Conservation (phyloP, 2,329 filamentous ascomycete species). For the Colletotrichum camelliae region DNA sequence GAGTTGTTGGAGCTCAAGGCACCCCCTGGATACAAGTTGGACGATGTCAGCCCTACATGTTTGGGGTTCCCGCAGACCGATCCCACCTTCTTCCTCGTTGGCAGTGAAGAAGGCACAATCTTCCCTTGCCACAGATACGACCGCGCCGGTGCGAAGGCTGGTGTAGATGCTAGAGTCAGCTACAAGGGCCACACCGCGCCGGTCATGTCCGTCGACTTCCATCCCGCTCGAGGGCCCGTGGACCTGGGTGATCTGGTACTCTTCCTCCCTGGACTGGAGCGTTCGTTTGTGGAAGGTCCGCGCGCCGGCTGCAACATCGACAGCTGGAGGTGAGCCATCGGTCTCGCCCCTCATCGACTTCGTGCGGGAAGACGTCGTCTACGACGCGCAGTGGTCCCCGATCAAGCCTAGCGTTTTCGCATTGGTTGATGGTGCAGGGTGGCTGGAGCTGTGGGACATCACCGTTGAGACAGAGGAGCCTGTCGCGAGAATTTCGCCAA, state of each 20-base stretch:
- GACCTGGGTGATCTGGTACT: slow-evolving; percentile 94
- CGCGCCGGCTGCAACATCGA: slow-evolving; percentile 75
- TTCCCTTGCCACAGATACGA: slow-evolving; percentile 98
- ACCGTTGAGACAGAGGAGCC: slow-evolving; percentile 93
- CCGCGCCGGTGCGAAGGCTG: slow-evolving; percentile 94
- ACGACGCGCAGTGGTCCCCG: slow-evolving; percentile 95
- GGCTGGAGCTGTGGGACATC: slow-evolving; percentile 94
- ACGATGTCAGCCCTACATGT: slow-evolving; percentile 93
- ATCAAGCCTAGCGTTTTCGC: slow-evolving; percentile 94
- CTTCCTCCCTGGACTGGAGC: slow-evolving; percentile 94
- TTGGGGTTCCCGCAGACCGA: slow-evolving; percentile 95
- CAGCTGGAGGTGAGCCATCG: slow-evolving; percentile 56
- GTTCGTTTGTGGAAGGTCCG: slow-evolving; percentile 97
- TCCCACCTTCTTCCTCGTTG: slow-evolving; percentile 96
- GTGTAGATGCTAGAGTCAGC: slow-evolving; percentile 85
- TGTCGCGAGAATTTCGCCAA: slow-evolving; percentile 79
- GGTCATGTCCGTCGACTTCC: slow-evolving; percentile 95
- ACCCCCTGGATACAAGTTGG: slow-evolving; percentile 85
- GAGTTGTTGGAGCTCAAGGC: slow-evolving; percentile 89
- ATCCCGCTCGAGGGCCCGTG: slow-evolving; percentile 88
- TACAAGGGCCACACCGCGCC: slow-evolving; percentile 93
- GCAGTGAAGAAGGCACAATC: slow-evolving; percentile 95
- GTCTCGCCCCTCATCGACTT: slow-evolving; percentile 86
- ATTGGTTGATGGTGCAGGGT: slow-evolving; percentile 90
- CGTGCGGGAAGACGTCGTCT: slow-evolving; percentile 93